Base-by-base conservation (phyloP, 352 stramenopile species). In the Globisporangium orthogonon region DNA sequence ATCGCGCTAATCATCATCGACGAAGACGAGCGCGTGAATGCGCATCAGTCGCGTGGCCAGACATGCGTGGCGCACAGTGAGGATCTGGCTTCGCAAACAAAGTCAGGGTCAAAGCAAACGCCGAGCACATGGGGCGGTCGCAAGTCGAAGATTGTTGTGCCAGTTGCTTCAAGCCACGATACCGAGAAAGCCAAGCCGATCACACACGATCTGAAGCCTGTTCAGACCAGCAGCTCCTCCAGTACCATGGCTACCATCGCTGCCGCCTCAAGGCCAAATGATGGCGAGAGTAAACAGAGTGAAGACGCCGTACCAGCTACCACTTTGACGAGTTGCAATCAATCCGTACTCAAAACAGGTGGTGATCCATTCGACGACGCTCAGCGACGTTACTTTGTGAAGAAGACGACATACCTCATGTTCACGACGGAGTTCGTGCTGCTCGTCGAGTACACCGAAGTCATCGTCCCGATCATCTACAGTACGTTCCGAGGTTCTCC, bases 381-480 rank as follows among this genome's bases (percentile, higher is more conserved):
- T 37, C 33, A 60, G 33, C 17, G 54, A n/a, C 31, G 53, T 14
- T 2, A 29, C 10, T 57, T 57, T 28, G 52, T 43, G 40, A 40
- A 50, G n/a, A 50, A 57, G n/a, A 41, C 40, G 17, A 44, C 41
- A 11, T 7, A 3, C 0, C 4, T 57, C 15, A 28, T 57, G 7
- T 50, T 41, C 52, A 50, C 41, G 29, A 58, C 52, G 10, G 52
- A 58, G 29, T 58, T 50, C 18, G 9, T 50, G 1, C 46, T 50
- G 29, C 52, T 58, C 41, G 30, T 58, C 29, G 52, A 58, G 41
- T 58, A 44, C 52, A 58, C 29, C 0, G 52, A 58, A 9, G 52
- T 58, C 18, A 50, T 58, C 52, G 29, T 50, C 11, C 40, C 52
- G 4, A 33, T 58, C 40, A 58, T 58, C 41, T 58, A 58, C 41